These are phyloP conservation scores for Colletotrichum ledebouriae DNA, from an alignment of 2,329 filamentous ascomycete genomes.

Conservation along the genomic window DNA sequence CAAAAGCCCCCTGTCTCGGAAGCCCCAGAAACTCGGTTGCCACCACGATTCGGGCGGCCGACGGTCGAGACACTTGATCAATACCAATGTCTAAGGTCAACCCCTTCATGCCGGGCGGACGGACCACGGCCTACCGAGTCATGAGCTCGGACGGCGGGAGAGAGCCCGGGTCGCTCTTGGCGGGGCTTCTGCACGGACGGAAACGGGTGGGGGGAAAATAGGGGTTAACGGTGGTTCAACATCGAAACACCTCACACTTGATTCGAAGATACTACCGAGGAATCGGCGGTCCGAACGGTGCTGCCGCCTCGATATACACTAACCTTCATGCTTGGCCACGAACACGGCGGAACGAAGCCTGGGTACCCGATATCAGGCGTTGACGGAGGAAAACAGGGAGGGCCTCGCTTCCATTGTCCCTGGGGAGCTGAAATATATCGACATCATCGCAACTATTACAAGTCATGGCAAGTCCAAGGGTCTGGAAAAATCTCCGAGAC, in stretches of 20 bases:
- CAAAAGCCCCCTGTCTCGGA: background rate
- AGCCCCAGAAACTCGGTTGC: background rate
- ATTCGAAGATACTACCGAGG: background rate
- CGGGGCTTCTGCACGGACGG: background rate
- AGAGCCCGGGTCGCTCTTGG: background rate
- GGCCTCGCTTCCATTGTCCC: too few species aligned
- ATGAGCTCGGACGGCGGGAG: background rate
- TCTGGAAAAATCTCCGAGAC: background rate
- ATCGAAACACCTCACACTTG: too few species aligned
- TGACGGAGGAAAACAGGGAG: too few species aligned
- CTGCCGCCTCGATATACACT: too few species aligned
- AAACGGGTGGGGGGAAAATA: background rate
- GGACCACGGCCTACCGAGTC: background rate
- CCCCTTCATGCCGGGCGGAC: conserved; percentile 17
- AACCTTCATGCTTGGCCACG: too few species aligned
- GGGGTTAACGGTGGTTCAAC: background rate
- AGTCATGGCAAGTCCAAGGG: background rate
- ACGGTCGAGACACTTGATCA: conserved; percentile 2
- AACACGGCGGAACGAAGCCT: too few species aligned
- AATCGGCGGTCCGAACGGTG: background rate
- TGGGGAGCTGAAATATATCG: too few species aligned
- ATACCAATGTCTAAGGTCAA: conserved; percentile 30
- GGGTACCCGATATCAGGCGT: too few species aligned
- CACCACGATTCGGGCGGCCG: background rate
- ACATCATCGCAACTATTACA: too few species aligned